phyloP scores from a whole-genome alignment of 768 basidiomycete genomes.

The Boletus rubescentipes region DNA sequence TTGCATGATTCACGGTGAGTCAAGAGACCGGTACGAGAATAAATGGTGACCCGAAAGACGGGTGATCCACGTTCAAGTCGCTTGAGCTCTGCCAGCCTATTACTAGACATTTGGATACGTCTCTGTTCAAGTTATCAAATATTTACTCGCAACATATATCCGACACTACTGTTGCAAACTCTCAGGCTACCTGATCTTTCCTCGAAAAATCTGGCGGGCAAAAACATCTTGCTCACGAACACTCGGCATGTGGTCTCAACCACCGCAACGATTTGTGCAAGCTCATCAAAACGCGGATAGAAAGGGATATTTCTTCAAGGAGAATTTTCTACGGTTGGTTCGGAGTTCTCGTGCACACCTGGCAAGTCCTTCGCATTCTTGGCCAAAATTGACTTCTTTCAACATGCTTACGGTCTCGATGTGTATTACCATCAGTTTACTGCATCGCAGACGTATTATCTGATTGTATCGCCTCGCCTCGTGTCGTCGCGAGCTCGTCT shows the following conservation, averaged over 20 bases:
- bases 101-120: not conserved
- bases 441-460: no score
- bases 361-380: no score
- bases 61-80: no score
- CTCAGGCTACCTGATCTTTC: not conserved
- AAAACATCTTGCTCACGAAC: not conserved
- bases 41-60: no score
- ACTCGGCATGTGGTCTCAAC: not conserved
- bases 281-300: not conserved
- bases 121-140: not conserved
- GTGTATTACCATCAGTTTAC: no score
- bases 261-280: not conserved
- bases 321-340: conserved; percentile 2
- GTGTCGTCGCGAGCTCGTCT: not conserved
- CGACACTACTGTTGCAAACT: not conserved
- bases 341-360: not conserved
- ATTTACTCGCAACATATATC: not conserved
- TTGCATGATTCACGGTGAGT: no score
- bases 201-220: not conserved
- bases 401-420: no score
- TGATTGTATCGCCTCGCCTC: no score
- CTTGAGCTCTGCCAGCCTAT: no score
- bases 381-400: not conserved
- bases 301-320: not conserved
- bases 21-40: no score